A percentile compares a stretch with the other conserved stretches of the same genome.
These are phyloP conservation scores for Trametes punicea DNA, from an alignment of 768 basidiomycete genomes.

Conservation along the genomic window DNA sequence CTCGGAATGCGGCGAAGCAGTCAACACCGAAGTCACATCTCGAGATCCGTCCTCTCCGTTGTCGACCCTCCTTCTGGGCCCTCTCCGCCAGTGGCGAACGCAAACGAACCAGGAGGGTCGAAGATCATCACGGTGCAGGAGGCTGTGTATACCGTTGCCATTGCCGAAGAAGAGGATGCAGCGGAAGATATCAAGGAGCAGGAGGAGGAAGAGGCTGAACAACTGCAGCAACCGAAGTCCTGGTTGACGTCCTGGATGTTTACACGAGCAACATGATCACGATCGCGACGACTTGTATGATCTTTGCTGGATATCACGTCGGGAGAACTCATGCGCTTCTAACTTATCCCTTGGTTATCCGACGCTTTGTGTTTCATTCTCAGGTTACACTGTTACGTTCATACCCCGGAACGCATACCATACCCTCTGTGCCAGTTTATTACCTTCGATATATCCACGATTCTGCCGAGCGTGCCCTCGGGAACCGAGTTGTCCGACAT, in stretches of 20 bases:
- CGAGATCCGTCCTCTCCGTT: slow-evolving; percentile 22
- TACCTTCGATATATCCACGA: slow-evolving; percentile 22
- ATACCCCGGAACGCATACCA: slow-evolving; percentile 19
- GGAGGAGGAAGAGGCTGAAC: slow-evolving; percentile 51
- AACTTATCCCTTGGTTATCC: slow-evolving; percentile 17
- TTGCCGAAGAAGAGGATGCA: slow-evolving; percentile 66
- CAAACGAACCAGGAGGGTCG: slow-evolving; percentile 21
- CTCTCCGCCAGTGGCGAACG: background rate
- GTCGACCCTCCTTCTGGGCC: slow-evolving; percentile 1
- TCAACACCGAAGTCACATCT: background rate
- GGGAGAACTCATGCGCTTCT: background rate
- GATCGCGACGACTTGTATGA: slow-evolving; percentile 12
- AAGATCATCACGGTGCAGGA: slow-evolving; percentile 50
- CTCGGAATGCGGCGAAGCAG: slow-evolving; percentile 13
- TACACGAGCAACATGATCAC: slow-evolving; percentile 28
- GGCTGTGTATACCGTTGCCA: slow-evolving; percentile 64
- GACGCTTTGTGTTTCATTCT: background rate
- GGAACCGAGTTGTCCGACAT: slow-evolving; percentile 25
- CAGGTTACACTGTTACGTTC: slow-evolving; percentile 6
- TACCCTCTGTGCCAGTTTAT: slow-evolving; percentile 19
- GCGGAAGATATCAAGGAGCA: slow-evolving; percentile 49
- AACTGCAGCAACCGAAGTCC: slow-evolving; percentile 44
- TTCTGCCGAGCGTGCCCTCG: slow-evolving; percentile 22
- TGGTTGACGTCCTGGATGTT: slow-evolving; percentile 73
- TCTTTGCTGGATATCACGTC: background rate